Conservation (phyloP, 2,329 filamentous ascomycete genomes). For the Aureobasidium uvarum region DNA sequence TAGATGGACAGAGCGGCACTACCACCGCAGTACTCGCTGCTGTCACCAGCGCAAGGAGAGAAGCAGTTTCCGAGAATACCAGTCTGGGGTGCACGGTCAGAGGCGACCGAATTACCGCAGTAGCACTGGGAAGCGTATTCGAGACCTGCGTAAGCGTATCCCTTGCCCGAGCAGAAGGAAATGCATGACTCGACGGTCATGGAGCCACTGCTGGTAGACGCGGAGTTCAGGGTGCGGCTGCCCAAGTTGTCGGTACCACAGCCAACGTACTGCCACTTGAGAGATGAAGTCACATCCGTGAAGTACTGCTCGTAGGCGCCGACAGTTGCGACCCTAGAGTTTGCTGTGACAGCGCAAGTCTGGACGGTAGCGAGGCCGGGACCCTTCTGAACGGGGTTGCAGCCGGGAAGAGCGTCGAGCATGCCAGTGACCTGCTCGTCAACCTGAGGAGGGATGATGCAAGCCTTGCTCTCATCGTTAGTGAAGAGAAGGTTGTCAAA, state of each 20-base stretch:
- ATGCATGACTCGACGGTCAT: slow-evolving; percentile 37
- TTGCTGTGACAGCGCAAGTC: slow-evolving; percentile 26
- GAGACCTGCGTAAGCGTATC: slow-evolving; percentile 37
- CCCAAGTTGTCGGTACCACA: slow-evolving; percentile 34
- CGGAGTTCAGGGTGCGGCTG: slow-evolving; percentile 32
- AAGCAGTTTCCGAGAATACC: slow-evolving; percentile 57
- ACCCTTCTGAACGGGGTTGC: slow-evolving; percentile 37
- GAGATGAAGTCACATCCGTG: slow-evolving; percentile 29
- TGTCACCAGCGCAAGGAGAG: slow-evolving; percentile 54
- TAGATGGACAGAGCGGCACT: slow-evolving; percentile 40
- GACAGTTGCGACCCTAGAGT: slow-evolving; percentile 32
- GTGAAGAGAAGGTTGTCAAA: slow-evolving; percentile 34
- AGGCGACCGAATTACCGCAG: slow-evolving; percentile 35
- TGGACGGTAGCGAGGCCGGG: slow-evolving; percentile 32
- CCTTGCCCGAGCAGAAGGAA: slow-evolving; percentile 32
- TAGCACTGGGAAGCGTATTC: slow-evolving; percentile 39
- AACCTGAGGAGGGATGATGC: slow-evolving; percentile 38
- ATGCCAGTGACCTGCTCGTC: slow-evolving; percentile 36
- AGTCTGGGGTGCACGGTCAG: slow-evolving; percentile 40
- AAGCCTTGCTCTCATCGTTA: slow-evolving; percentile 30
- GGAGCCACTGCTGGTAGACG: slow-evolving; percentile 28
- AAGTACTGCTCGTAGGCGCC: slow-evolving; percentile 28
- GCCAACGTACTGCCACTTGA: slow-evolving; percentile 36
- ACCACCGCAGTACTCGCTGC: slow-evolving; percentile 42
- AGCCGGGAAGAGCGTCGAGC: slow-evolving; percentile 38